A percentile compares a stretch with the other conserved stretches of the same genome.
Conservation (phyloP, 129 eudicot species). For the Centella asiatica region DNA sequence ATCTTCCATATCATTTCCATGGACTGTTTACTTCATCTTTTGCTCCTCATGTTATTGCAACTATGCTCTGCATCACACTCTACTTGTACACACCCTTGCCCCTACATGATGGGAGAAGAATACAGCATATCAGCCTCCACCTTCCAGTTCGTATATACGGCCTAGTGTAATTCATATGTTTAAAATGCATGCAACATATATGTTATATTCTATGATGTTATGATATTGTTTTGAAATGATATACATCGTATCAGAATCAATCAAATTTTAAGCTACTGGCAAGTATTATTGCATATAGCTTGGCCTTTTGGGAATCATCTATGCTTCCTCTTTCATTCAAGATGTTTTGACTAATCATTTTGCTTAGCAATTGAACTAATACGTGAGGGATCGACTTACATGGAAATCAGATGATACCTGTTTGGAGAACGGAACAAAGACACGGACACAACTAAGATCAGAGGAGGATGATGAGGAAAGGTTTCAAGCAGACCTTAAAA, state of each 20-base stretch:
- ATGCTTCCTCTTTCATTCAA: not conserved
- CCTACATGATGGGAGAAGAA: no score
- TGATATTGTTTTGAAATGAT: no score
- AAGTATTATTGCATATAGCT: not conserved
- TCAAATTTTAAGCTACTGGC: not conserved
- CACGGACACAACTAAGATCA: constrained; percentile 44
- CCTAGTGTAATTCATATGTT: no score
- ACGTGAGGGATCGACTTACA: constrained; percentile 8
- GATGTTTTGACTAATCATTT: not conserved
- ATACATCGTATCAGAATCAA: not conserved
- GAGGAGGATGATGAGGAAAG: constrained; percentile 88
- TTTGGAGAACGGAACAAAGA: constrained; percentile 36
- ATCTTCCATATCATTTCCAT: not conserved
- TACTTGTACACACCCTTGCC: no score
- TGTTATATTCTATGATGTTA: no score
- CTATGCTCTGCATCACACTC: no score
- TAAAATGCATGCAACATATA: no score
- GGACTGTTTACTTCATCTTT: no score
- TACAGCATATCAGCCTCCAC: no score
- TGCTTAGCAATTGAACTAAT: constrained; percentile 12
- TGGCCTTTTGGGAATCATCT: not conserved
- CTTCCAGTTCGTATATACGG: no score
- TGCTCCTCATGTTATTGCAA: no score
- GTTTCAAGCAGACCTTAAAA: constrained; percentile 90
- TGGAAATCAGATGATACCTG: constrained; percentile 20